Evolutionary conservation across 2,329 filamentous ascomycete species (phyloP), one percentile per base, ranked within the genome.

Genomic region (Talaromyces sp.): DNA sequence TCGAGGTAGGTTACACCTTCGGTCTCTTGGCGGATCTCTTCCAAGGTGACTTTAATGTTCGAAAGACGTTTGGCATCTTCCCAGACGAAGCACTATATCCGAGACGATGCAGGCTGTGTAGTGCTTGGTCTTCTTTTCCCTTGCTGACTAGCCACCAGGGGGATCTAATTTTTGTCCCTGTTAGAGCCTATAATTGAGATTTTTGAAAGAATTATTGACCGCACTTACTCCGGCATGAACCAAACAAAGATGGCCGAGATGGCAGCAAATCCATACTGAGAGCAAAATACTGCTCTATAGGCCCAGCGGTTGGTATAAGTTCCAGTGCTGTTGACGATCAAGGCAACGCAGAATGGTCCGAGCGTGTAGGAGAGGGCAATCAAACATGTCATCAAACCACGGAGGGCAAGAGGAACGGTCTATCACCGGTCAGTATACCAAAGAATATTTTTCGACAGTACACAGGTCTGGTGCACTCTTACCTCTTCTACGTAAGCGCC

Each of bases 221-320:
- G 10, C 19, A 19, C 45, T 25, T 51, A 38, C 59, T 62, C 59
- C 17, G 59, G 59, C 25, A 62, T 53, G 25, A 62, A 53, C n/a
- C 8, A 36, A 3, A 62, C 66, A 8, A 77, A 43, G 64, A 72
- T 56, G 0, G 76, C 43, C 2, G 75, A 75, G 5, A 80, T 70
- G 7, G 64, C 74, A 3, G 77, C 77, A 36, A 81, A 78, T 0
- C 78, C 80, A 69, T 78, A 82, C 27, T 82, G 79, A 0, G 78
- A 76, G 17, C 71, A 74, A 47, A 82, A 79, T 0, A 81, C 69
- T 1, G 78, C 72, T 27, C 79, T 76, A 70, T 80, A 82, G 1
- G 80, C 76, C 80, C 80, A 82, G 22, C 77, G 71, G 15, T 68
- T 75, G 0, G 74, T 71, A 70, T 76, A 77, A 8, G 73, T 70